Evolutionary conservation across 164 flowering plant species (phyloP), one percentile per base, ranked within the genome.

Genomic region (Stephania cephalantha): DNA sequence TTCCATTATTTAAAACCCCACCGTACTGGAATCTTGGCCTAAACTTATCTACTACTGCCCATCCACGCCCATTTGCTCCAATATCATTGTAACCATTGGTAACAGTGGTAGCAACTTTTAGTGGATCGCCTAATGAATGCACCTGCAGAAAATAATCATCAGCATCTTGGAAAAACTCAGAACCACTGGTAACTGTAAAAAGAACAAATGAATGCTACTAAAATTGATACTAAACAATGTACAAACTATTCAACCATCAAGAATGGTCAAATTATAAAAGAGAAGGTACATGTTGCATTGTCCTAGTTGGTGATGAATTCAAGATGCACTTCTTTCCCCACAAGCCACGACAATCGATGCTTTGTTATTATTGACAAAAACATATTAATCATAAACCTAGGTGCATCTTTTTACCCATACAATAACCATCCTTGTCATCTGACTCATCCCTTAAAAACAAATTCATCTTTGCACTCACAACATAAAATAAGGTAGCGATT

Each of bases 121-220:
- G 29, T 72, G 87, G 85, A 29, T 64, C 80, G 44, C 29, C 78
- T 48, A 80, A 71, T 58, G 87, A 69, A 11, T 78, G 67, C 70
- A 77, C 82, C 75, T 84, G 81, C n/a, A 88, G 78, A 71, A 68
- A 42, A 46, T 79, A 71, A 35, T 76, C 76, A 71, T 86, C 84
- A 4, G 78, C 50, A 45, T 78, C 69, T 68, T 84, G 87, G 77
- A 75, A 35, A 13, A 84, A 77, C 42, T 81, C 81, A 72, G 85
- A 64, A 71, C 84, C 80, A 81, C 52, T 75, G 84, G 86, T 81
- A 79, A 84, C 86, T 94, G 87, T 85, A 20, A 81, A 61, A 64
- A 30, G 1, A 18, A 70, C 46, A 73, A 44, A 42, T 25, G 68
- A 71, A 9, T 30, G 22, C 35, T 71, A 61, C 29, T 61, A 22